These are phyloP conservation scores for Gnaphalium uliginosum DNA, from an alignment of 129 eudicot species.

Conservation along the genomic window DNA sequence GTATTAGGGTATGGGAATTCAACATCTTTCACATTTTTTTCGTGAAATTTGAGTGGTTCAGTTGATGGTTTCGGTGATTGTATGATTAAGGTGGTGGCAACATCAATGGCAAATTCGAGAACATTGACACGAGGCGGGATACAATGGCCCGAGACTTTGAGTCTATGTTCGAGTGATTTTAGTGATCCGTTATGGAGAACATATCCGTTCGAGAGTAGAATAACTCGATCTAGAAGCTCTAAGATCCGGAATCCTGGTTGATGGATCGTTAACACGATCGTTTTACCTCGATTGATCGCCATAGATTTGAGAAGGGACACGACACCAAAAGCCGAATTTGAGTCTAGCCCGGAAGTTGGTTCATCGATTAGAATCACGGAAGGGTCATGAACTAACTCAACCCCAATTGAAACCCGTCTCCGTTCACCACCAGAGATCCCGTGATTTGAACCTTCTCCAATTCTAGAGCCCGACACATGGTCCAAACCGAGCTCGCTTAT, in stretches of 20 bases:
- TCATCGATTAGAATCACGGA: conserved; percentile 70
- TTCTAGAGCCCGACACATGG: conserved; percentile 52
- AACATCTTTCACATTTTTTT: conserved; percentile 3
- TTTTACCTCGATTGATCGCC: conserved; percentile 58
- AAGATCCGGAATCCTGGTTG: conserved; percentile 90
- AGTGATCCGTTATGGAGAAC: conserved; percentile 79
- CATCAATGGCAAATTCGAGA: conserved; percentile 88
- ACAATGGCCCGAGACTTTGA: conserved; percentile 50
- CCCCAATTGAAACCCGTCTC: conserved; percentile 85
- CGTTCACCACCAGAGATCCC: conserved; percentile 94
- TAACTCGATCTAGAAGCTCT: conserved; percentile 69
- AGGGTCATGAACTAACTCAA: conserved; percentile 89
- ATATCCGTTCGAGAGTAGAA: conserved; percentile 70
- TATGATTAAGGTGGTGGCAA: conserved; percentile 41
- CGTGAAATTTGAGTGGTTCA: conserved; percentile 8
- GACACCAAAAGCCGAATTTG: conserved; percentile 77
- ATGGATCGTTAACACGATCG: conserved; percentile 77
- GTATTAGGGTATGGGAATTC: conserved; percentile 48
- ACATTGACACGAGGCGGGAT: conserved; percentile 79
- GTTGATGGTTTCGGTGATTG: conserved; percentile 34
- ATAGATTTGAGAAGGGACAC: conserved; percentile 60
- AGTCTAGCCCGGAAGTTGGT: conserved; percentile 93
- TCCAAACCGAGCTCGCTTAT: conserved; percentile 76
- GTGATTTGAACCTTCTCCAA: conserved; percentile 61
- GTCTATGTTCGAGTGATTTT: conserved; percentile 60